phyloP scores from a whole-genome alignment of 805 yeast genomes.

The Ogataea chonburiensis region DNA sequence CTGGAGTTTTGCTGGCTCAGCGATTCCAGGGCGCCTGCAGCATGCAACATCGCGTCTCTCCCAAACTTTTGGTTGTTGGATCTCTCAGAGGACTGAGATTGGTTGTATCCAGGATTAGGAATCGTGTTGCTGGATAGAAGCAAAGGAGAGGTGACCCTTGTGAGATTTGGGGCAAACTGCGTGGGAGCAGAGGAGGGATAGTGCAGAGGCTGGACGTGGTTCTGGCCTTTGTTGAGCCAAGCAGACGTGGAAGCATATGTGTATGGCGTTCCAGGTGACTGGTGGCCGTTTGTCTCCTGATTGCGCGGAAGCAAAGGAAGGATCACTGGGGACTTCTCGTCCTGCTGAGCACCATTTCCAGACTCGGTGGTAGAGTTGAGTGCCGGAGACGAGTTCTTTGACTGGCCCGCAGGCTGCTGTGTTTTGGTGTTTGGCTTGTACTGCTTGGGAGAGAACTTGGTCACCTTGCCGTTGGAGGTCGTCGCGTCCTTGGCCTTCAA shows the following conservation, averaged over 20 bases:
- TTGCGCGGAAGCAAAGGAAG: slow-evolving; percentile 42
- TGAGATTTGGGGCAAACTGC: slow-evolving; percentile 64
- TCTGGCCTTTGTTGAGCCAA: slow-evolving; percentile 30
- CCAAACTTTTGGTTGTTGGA: slow-evolving; percentile 29
- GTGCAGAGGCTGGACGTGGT: slow-evolving; percentile 52
- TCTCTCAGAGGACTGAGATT: slow-evolving; percentile 40
- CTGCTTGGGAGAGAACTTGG: slow-evolving; percentile 39
- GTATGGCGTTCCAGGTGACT: slow-evolving; percentile 30
- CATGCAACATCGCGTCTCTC: slow-evolving; percentile 36
- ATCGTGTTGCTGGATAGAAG: slow-evolving; percentile 50
- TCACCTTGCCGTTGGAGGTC: slow-evolving; percentile 22
- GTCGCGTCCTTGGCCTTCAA: slow-evolving; percentile 47
- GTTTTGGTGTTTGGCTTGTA: slow-evolving; percentile 34
- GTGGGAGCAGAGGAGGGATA: slow-evolving; percentile 70
- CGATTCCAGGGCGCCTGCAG: slow-evolving; percentile 42
- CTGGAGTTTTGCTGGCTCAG: slow-evolving; percentile 34
- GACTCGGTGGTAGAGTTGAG: slow-evolving; percentile 16
- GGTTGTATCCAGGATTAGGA: slow-evolving; percentile 33
- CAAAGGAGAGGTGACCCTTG: slow-evolving; percentile 63
- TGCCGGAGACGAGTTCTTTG: slow-evolving; percentile 21
- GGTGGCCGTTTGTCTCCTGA: slow-evolving; percentile 19
- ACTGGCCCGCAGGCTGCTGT: slow-evolving; percentile 12
- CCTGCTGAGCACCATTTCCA: slow-evolving; percentile 3
- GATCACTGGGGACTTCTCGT: slow-evolving; percentile 37
- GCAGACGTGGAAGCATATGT: slow-evolving; percentile 30